phyloP scores from a whole-genome alignment of 2,329 filamentous ascomycete species.

The Clonostachys rosea region DNA sequence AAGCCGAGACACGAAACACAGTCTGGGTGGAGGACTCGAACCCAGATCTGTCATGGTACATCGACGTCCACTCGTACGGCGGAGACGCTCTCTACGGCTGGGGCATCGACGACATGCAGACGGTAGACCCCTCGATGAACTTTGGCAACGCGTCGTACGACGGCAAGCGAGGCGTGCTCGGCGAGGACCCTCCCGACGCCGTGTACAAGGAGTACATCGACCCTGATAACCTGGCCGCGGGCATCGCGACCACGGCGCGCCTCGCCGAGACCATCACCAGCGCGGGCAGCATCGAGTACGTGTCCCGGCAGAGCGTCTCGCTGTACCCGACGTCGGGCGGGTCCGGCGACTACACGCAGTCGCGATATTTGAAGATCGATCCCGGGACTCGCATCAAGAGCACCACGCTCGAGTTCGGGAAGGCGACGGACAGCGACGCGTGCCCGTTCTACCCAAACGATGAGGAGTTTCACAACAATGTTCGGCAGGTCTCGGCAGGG shows the following conservation, averaged over 20 bases:
- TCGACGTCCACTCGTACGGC: conserved; percentile 52
- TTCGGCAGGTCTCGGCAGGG: conserved; percentile 36
- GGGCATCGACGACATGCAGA: conserved; percentile 51
- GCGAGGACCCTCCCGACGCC: conserved; percentile 18
- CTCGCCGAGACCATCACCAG: conserved; percentile 31
- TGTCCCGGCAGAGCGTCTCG: conserved; percentile 28
- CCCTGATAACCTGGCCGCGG: conserved; percentile 20
- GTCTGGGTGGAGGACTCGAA: conserved; percentile 46
- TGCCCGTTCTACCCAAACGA: conserved; percentile 40
- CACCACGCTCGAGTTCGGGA: conserved; percentile 42
- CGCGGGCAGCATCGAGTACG: conserved; percentile 28
- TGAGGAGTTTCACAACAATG: conserved; percentile 32
- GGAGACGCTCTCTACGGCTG: conserved; percentile 50
- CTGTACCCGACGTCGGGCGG: conserved; percentile 41
- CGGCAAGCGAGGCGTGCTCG: conserved; percentile 39
- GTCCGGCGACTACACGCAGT: conserved; percentile 40
- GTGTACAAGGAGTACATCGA: conserved; percentile 40
- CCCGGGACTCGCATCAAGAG: conserved; percentile 23
- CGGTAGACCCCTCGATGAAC: conserved; percentile 35
- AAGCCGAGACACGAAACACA: conserved; percentile 50
- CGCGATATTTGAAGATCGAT: conserved; percentile 27
- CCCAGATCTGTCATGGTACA: conserved; percentile 46
- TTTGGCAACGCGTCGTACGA: conserved; percentile 49
- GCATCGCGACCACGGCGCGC: conserved; percentile 18
- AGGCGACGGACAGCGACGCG: conserved; percentile 6